Evolutionary conservation across 2,329 filamentous ascomycete species (phyloP).

Genomic region (Thielaviopsis cerberus): DNA sequence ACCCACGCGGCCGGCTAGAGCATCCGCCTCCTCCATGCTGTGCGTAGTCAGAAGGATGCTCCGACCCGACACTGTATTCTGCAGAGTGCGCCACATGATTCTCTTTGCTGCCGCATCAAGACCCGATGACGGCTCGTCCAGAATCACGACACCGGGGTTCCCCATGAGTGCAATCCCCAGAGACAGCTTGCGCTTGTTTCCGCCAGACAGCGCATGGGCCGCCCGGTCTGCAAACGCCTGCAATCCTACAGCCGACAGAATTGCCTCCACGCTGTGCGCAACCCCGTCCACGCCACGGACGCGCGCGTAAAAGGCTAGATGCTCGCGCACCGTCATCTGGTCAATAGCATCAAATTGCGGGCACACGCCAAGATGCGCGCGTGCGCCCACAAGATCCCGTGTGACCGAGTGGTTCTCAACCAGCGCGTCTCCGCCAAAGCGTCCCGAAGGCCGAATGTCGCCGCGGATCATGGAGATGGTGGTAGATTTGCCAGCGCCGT

Average conservation of each 20-base stretch:
- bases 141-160: slow-evolving; percentile 67
- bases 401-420: slow-evolving; percentile 63
- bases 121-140: slow-evolving; percentile 77
- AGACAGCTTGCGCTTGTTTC: slow-evolving; percentile 83
- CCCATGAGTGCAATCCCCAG: slow-evolving; percentile 84
- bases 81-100: slow-evolving; percentile 79
- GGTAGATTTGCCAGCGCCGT: slow-evolving; percentile 80
- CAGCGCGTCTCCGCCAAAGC: slow-evolving; percentile 56
- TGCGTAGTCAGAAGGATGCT: slow-evolving; percentile 79
- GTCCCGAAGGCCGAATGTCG: slow-evolving; percentile 61
- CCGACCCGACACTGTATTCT: slow-evolving; percentile 54
- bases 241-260: slow-evolving; percentile 67
- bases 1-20: slow-evolving; percentile 62
- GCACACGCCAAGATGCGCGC: slow-evolving; percentile 71
- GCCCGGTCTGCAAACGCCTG: slow-evolving; percentile 51
- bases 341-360: slow-evolving; percentile 81
- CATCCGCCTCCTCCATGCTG: slow-evolving; percentile 88
- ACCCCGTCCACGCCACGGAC: slow-evolving; percentile 62
- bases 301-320: slow-evolving; percentile 72
- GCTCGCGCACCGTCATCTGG: slow-evolving; percentile 73
- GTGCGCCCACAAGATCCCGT: slow-evolving; percentile 51
- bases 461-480: slow-evolving; percentile 79
- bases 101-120: slow-evolving; percentile 83
- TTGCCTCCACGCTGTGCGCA: slow-evolving; percentile 56
- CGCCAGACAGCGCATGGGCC: slow-evolving; percentile 64